Conservation (phyloP, 2,329 filamentous ascomycete species). For the Aureobasidium sp. region DNA sequence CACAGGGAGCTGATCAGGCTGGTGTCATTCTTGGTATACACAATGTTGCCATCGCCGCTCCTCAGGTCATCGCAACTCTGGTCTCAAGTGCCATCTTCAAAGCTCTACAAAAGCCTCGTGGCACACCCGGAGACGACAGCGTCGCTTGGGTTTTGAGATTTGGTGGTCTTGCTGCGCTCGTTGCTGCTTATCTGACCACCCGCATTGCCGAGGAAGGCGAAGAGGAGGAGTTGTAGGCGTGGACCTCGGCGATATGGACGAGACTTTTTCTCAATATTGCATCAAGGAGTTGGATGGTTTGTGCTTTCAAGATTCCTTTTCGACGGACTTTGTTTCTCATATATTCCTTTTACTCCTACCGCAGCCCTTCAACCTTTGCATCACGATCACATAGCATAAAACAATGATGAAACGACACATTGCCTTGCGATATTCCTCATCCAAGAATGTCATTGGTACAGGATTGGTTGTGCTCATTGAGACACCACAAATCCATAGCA, state of each 20-base stretch:
- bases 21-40: slow-evolving; percentile 91
- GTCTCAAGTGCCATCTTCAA: slow-evolving; percentile 79
- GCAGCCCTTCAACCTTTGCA: neutral
- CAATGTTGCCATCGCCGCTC: slow-evolving; percentile 87
- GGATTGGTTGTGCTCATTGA: neutral
- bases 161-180: slow-evolving; percentile 69
- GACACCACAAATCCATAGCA: no score
- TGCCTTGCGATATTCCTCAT: no score
- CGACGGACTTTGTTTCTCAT: neutral
- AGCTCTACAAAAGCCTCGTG: slow-evolving; percentile 78
- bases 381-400: neutral
- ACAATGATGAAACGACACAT: neutral
- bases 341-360: neutral
- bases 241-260: neutral
- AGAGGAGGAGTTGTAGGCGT: slow-evolving; percentile 2
- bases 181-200: slow-evolving; percentile 66
- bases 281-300: neutral
- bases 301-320: neutral
- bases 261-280: neutral
- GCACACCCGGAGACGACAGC: slow-evolving; percentile 75
- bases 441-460: neutral
- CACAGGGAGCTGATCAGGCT: slow-evolving; percentile 62
- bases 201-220: slow-evolving; percentile 55
- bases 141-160: slow-evolving; percentile 81
- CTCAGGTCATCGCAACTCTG: slow-evolving; percentile 84